Conservation (phyloP, 2,329 filamentous ascomycete genomes). For the Metarhizium brunneum region DNA sequence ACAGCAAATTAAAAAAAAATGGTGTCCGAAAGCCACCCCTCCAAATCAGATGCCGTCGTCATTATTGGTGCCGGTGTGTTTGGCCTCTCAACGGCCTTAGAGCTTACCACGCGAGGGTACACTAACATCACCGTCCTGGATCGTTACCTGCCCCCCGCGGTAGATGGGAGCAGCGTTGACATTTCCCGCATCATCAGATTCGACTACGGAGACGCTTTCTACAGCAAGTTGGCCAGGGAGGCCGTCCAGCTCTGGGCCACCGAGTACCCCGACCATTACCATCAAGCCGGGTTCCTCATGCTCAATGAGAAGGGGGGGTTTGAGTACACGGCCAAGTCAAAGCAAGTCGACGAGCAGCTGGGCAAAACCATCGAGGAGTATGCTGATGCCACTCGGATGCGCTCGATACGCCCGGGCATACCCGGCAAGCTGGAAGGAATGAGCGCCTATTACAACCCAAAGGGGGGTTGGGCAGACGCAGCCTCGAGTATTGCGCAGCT, state of each 20-base stretch:
- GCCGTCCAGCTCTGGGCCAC: slow-evolving; percentile 17
- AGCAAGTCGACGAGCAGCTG: slow-evolving; percentile 8
- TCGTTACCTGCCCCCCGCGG: slow-evolving; percentile 24
- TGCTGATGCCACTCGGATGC: slow-evolving; percentile 14
- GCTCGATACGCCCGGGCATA: slow-evolving; percentile 10
- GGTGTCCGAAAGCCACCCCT: background rate
- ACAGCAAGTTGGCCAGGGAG: slow-evolving; percentile 45
- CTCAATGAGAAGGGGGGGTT: slow-evolving; percentile 11
- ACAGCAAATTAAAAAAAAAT: background rate
- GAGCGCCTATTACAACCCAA: slow-evolving; percentile 18
- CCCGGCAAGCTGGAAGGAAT: slow-evolving; percentile 14
- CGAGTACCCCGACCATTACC: slow-evolving; percentile 19
- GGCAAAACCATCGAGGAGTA: slow-evolving; percentile 14
- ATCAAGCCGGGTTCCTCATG: slow-evolving; percentile 24
- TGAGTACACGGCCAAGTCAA: slow-evolving; percentile 13
- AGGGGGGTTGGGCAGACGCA: slow-evolving; percentile 24
- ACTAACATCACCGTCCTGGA: slow-evolving; percentile 27
- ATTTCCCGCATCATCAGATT: slow-evolving; percentile 30
- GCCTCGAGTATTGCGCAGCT: slow-evolving; percentile 17
- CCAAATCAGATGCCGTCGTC: slow-evolving; percentile 3
- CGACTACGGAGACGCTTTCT: slow-evolving; percentile 57
- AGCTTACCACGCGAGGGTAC: slow-evolving; percentile 17
- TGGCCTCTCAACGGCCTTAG: slow-evolving; percentile 19
- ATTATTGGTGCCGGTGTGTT: slow-evolving; percentile 23
- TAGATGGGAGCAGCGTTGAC: slow-evolving; percentile 30